Base-by-base conservation (phyloP, 2,329 filamentous ascomycete species). In the Ceratocystiopsis brevicomis region DNA sequence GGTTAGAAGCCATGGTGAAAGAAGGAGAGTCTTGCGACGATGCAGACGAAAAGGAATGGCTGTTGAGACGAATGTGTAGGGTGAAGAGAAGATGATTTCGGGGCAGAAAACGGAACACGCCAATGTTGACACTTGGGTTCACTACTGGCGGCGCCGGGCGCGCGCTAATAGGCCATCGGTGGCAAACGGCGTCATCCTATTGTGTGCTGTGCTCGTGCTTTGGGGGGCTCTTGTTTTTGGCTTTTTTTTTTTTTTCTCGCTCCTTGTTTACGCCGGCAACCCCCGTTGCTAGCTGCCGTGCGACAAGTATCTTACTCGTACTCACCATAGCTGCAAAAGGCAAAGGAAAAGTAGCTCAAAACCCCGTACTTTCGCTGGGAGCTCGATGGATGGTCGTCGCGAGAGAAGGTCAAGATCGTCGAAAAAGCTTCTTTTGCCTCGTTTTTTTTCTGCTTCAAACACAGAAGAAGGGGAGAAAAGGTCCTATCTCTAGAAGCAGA, bases 1-100 rank as follows among this genome's bases (percentile, higher is more conserved):
- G 57, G 58, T 71, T 70, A 70, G 68, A 65, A 55, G 63, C 53
- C 66, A 69, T 70, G 49, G 42, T 43, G 42, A 17, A 19, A 34
- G 19, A 42, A 36, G 35, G 15, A 15, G 17, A 18, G 19, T 18
- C 11, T 21, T 15, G 18, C n/a, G 33, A 30, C 18, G 32, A 19
- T n/a, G 40, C 40, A 38, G 35, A 32, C 18, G 37, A 37, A 37
- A 37, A 34, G 34, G 33, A 13, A 38, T 18, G 40, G 18, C 40
- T 41, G 36, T 40, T n/a, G 40, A 37, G 37, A 36, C 38, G 40
- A 19, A 30, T n/a, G 25, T 30, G 25, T 30, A 30, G 25, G 25
- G 8, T 6, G 10, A 11, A 30, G 10, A 30, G 25, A 30, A 30
- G 10, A 30, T 6, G 25, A 10, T 12, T n/a, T n/a, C 13, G n/a